Evolutionary conservation across 2,329 filamentous ascomycete genomes (phyloP).

Genomic region (Golovinomyces cichoracearum): DNA sequence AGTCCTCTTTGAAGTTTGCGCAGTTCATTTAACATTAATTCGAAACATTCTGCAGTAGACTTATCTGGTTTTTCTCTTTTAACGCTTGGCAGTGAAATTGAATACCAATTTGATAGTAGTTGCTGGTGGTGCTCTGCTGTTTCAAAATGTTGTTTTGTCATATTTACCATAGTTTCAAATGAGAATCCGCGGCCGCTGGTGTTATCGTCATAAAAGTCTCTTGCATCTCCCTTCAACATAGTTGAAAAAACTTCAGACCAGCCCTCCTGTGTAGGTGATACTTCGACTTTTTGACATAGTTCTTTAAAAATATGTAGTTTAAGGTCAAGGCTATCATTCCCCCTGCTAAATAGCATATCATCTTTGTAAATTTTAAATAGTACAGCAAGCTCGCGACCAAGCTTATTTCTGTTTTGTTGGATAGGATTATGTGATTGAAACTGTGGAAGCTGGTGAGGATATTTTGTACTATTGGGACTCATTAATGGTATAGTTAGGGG

Average conservation of each 20-base stretch:
- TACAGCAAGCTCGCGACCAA: background rate
- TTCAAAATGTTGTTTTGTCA: conserved; percentile 1
- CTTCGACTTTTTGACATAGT: background rate
- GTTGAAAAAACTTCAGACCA: background rate
- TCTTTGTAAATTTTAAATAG: background rate
- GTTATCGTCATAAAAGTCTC: background rate
- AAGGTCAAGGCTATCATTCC: background rate
- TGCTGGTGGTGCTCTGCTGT: background rate
- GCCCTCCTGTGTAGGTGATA: background rate
- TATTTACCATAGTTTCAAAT: background rate
- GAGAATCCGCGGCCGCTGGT: background rate
- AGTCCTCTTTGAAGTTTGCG: background rate
- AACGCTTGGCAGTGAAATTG: background rate
- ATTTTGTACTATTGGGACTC: background rate
- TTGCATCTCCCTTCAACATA: background rate
- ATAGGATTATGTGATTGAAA: too few species aligned
- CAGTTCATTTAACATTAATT: background rate
- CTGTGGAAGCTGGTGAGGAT: background rate
- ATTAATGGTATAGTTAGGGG: background rate
- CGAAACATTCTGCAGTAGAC: background rate
- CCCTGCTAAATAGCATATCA: background rate
- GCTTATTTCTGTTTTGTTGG: too few species aligned
- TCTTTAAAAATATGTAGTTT: background rate
- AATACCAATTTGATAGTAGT: background rate
- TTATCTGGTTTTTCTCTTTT: background rate